Evolutionary conservation across 352 stramenopile genomes (phyloP).

Genomic region (Phytophthora nicotianae): DNA sequence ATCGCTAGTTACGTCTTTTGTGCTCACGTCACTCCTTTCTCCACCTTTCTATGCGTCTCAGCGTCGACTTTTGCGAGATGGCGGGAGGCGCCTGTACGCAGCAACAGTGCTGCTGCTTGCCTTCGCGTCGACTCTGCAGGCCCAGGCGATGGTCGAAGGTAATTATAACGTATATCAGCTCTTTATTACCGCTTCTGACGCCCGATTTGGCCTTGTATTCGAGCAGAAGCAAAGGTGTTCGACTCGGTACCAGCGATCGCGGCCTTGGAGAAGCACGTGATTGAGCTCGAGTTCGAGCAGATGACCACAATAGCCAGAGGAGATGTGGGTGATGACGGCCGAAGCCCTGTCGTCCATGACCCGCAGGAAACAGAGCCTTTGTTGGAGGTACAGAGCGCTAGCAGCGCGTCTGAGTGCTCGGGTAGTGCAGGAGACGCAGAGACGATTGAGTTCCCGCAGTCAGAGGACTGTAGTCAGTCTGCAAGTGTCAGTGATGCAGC

Average conservation of each 20-base stretch:
- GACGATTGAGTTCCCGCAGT: slow-evolving; percentile 24
- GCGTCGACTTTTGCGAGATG: slow-evolving; percentile 37
- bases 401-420: slow-evolving; percentile 14
- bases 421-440: slow-evolving; percentile 16
- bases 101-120: slow-evolving; percentile 31
- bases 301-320: slow-evolving; percentile 25
- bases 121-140: slow-evolving; percentile 19
- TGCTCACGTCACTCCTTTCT: slow-evolving; percentile 10
- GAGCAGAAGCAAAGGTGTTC: slow-evolving; percentile 23
- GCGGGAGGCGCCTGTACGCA: slow-evolving; percentile 21
- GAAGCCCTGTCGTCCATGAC: slow-evolving; percentile 7
- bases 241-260: slow-evolving; percentile 22
- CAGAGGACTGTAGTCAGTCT: slow-evolving; percentile 23
- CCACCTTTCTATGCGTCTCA: slow-evolving; percentile 9
- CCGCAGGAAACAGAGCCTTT: slow-evolving; percentile 6
- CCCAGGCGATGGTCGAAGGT: slow-evolving; percentile 15
- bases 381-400: slow-evolving; percentile 4
- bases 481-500: slow-evolving; percentile 15
- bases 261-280: slow-evolving; percentile 22
- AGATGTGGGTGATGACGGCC: slow-evolving; percentile 19
- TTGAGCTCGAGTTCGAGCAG: slow-evolving; percentile 30
- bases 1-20: slow-evolving; percentile 8
- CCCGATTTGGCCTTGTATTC: slow-evolving; percentile 8
- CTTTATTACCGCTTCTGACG: neutral
- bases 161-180: slow-evolving; percentile 3